phyloP scores from a whole-genome alignment of 2,329 filamentous ascomycete species.

The Phaeosphaeriaceae sp. region DNA sequence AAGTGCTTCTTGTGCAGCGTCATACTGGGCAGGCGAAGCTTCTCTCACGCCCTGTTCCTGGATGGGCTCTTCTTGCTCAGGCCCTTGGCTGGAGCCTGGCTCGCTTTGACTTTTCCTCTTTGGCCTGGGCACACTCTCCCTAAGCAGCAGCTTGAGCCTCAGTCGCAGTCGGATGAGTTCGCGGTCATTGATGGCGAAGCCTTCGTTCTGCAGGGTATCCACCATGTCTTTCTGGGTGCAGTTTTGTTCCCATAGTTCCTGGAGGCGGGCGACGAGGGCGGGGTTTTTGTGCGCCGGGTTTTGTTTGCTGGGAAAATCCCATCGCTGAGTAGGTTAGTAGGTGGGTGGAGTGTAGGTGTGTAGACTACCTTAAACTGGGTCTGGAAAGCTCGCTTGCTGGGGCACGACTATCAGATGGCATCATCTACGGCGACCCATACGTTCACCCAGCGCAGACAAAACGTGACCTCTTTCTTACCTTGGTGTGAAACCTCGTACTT shows the following conservation, averaged over 20 bases:
- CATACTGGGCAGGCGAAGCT: neutral
- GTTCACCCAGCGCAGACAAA: conserved; percentile 23
- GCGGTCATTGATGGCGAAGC: conserved; percentile 73
- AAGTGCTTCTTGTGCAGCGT: conserved; percentile 23
- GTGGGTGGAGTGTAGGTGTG: neutral
- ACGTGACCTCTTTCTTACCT: too few species aligned
- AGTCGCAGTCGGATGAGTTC: conserved; percentile 73
- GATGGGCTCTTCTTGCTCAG: conserved; percentile 16
- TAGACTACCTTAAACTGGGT: conserved; percentile 67
- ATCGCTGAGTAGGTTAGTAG: conserved; percentile 54
- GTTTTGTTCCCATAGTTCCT: conserved; percentile 80
- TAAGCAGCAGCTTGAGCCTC: conserved; percentile 71
- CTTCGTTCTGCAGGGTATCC: conserved; percentile 71
- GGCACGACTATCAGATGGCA: conserved; percentile 12
- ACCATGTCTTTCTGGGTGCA: conserved; percentile 76
- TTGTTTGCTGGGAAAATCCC: conserved; percentile 79
- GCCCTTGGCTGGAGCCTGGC: conserved; percentile 22
- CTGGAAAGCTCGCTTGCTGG: conserved; percentile 77
- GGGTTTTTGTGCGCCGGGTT: conserved; percentile 74
- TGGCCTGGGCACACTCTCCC: conserved; percentile 58
- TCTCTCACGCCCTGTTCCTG: neutral
- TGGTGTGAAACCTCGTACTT: conserved; percentile 69
- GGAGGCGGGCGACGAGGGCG: conserved; percentile 70
- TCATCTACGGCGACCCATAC: conserved; percentile 31
- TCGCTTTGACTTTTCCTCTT: conserved; percentile 52